phyloP scores from a whole-genome alignment of 2,329 filamentous ascomycete genomes.

The Fusarium sp. region DNA sequence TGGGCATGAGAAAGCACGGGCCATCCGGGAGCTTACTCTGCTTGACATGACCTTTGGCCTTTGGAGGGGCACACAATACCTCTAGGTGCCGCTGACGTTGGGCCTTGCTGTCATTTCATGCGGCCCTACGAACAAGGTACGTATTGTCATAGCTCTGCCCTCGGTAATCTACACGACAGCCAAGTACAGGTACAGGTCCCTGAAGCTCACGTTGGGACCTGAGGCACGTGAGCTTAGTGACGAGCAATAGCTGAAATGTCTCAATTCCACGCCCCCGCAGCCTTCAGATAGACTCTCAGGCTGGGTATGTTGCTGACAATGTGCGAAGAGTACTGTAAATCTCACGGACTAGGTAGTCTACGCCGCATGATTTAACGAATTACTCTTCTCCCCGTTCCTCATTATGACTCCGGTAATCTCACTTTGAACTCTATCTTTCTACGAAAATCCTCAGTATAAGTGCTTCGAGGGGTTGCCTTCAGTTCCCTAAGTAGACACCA shows the following conservation, averaged over 20 bases:
- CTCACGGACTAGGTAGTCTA: not conserved
- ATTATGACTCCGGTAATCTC: not conserved
- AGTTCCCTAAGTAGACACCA: constrained; percentile 29
- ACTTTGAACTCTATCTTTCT: not conserved
- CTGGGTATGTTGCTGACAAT: constrained; percentile 16
- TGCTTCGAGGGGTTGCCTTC: constrained; percentile 23
- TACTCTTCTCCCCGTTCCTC: not conserved
- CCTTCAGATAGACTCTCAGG: constrained; percentile 5
- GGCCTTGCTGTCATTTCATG: not conserved
- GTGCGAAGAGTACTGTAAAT: constrained; percentile 5
- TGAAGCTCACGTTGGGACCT: constrained; percentile 8
- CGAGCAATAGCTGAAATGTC: constrained; percentile 34
- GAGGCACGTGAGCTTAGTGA: constrained; percentile 40
- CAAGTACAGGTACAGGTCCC: constrained; percentile 34
- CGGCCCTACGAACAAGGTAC: constrained; percentile 12
- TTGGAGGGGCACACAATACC: constrained; percentile 30
- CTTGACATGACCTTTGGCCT: not conserved
- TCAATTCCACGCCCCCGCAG: constrained; percentile 29
- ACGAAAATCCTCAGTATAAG: constrained; percentile 10
- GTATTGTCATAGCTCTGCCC: constrained; percentile 24
- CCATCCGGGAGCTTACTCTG: constrained; percentile 40
- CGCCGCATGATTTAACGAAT: not conserved
- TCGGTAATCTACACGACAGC: constrained; percentile 20
- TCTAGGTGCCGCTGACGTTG: constrained; percentile 45
- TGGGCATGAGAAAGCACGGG: constrained; percentile 40